A percentile compares a stretch with the other conserved stretches of the same genome.
Conservation (phyloP, 2,329 filamentous ascomycete genomes). For the Arachnopeziza araneosa region DNA sequence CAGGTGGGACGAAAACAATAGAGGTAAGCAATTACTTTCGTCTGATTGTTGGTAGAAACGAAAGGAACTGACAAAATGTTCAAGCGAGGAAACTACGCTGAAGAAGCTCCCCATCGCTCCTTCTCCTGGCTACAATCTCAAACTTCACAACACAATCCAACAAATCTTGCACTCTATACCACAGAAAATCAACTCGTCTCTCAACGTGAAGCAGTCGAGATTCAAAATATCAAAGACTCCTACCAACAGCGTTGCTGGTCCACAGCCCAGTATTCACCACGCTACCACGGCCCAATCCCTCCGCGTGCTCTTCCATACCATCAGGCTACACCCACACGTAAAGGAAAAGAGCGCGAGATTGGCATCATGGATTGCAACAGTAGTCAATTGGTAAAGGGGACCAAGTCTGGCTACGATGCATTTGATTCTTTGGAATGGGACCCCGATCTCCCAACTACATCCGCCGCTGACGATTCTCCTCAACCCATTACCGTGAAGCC, state of each 20-base stretch:
- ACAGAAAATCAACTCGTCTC: background rate
- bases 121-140: background rate
- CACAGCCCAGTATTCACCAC: background rate
- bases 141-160: background rate
- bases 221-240: background rate
- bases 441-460: constrained; percentile 20
- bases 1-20: background rate
- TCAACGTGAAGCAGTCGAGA: background rate
- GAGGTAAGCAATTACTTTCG: background rate
- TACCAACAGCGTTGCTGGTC: background rate
- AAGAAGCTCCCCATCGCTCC: background rate
- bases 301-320: background rate
- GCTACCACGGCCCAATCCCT: background rate
- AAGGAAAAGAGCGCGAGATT: background rate
- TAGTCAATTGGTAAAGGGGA: background rate
- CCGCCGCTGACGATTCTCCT: constrained; percentile 24
- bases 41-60: background rate
- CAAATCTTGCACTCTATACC: background rate
- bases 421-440: constrained; percentile 30
- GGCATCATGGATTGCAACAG: background rate
- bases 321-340: background rate
- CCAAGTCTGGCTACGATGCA: constrained; percentile 16
- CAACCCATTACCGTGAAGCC: constrained; percentile 25
- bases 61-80: background rate
- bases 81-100: background rate